A percentile compares a stretch with the other conserved stretches of the same genome.
Evolutionary conservation across 2,329 filamentous ascomycete genomes (phyloP).

Genomic region (Venturia effusa): DNA sequence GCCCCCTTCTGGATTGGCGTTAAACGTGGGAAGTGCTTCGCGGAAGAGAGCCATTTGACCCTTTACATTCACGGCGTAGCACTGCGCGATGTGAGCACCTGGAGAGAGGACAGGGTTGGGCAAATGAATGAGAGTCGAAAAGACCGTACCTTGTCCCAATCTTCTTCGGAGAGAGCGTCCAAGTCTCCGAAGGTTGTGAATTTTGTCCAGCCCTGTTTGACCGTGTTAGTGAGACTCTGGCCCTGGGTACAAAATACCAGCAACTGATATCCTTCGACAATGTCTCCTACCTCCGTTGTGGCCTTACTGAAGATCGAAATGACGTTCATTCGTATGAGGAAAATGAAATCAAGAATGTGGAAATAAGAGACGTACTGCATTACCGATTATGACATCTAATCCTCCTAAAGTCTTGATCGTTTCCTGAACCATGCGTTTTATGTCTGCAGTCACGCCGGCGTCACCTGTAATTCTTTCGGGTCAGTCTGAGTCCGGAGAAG

Average conservation of each 20-base stretch:
- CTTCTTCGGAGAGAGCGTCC: constrained; percentile 46
- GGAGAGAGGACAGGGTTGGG: not conserved
- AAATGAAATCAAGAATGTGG: not conserved
- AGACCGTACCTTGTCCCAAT: constrained; percentile 49
- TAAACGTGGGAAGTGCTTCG: constrained; percentile 47
- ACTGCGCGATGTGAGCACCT: not conserved
- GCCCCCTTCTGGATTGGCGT: constrained; percentile 49
- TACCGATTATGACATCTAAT: constrained; percentile 68
- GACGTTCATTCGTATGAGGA: not conserved
- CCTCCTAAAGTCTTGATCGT: constrained; percentile 52
- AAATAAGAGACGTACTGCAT: constrained; percentile 42
- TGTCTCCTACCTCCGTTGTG: too few species aligned
- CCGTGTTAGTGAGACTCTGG: too few species aligned
- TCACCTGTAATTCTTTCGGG: constrained; percentile 36
- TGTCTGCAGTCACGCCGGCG: constrained; percentile 48
- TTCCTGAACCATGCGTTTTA: constrained; percentile 47
- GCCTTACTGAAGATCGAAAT: too few species aligned
- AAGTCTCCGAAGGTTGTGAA: constrained; percentile 47
- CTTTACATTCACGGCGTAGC: constrained; percentile 41
- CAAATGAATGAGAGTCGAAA: not conserved
- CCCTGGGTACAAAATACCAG: too few species aligned
- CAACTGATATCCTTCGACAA: too few species aligned
- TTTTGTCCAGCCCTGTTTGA: constrained; percentile 49
- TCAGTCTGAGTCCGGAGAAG: not conserved
- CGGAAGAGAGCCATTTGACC: constrained; percentile 40